Evolutionary conservation across 2,329 filamentous ascomycete genomes (phyloP), one percentile per base, ranked within the genome.

Genomic region (Pseudogymnoascus sp.): DNA sequence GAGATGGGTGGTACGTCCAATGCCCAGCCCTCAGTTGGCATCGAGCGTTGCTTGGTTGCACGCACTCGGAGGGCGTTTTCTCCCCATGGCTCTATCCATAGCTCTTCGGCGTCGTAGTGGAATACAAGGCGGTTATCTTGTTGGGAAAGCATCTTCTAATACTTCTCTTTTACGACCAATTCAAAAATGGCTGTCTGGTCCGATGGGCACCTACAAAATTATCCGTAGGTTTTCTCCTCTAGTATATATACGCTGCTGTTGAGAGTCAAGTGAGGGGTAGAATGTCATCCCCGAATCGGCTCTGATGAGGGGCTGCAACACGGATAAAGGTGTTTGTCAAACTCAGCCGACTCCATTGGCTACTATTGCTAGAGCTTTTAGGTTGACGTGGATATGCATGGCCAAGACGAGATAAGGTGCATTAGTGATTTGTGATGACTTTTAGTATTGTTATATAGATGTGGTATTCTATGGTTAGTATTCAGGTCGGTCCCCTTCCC

Each of bases 61-160:
- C 80, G 77, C 5, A 82, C 69, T 35, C 80, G 77, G 5, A 82
- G 67, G 0, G 80, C 78, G 64, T 81, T 76, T 9, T 70, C 64
- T 14, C 79, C 80, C 80, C 80, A 82, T 37, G 79, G 70, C 60
- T 82, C 77, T 61, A 83, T 73, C 73, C 77, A 77, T 62, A 81
- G 71, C 23, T 74, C 69, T 65, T 81, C 78, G n/a, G 77, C 77
- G 68, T 82, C 79, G 61, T 63, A 76, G 38, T 11, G 62, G 68
- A 72, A 68, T 3, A 69, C 64, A 1, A 76, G 69, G 3, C 66
- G 67, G 35, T 68, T 67, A 6, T 66, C 65, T 25, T 72, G 38
- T 4, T 67, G 18, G 60, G 49, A 63, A 6, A 72, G 62, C 71
- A 72, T 72, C 21, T n/a, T 60, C n/a, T 5, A 55, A 55, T 55